Percentiles rank a stretch among this genome's conserved stretches.
These are phyloP conservation scores for Lactuca sativa DNA, from an alignment of 129 eudicot species.

Conservation along the genomic window DNA sequence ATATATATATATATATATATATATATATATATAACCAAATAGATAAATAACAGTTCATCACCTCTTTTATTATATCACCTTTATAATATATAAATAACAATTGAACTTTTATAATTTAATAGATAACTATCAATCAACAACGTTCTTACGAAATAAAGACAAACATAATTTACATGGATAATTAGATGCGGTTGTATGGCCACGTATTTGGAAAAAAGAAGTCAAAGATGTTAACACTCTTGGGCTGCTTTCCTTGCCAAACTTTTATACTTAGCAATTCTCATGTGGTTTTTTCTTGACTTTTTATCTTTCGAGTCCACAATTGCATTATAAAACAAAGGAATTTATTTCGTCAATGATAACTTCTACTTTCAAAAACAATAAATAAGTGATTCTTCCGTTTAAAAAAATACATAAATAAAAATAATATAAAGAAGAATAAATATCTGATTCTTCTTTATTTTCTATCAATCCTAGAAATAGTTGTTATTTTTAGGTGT, in stretches of 20 bases:
- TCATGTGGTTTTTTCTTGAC: background rate
- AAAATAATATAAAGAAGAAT: no score
- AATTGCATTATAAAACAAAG: background rate
- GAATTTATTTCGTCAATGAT: background rate
- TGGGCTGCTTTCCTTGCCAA: slow-evolving; percentile 13
- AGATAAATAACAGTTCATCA: no score
- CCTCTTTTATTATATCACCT: no score
- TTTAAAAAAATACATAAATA: no score
- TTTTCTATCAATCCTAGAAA: no score
- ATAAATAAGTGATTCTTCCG: background rate
- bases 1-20: no score
- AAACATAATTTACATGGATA: background rate
- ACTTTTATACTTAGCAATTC: slow-evolving; percentile 17
- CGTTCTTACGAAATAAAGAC: background rate
- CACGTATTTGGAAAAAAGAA: background rate
- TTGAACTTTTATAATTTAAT: background rate
- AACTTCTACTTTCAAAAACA: no score
- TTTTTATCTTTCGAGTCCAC: background rate
- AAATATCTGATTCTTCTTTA: no score
- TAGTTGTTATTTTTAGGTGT: no score
- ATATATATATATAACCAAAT: no score
- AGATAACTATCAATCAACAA: background rate
- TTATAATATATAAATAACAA: no score
- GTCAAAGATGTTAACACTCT: slow-evolving; percentile 7
- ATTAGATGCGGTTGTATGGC: background rate